Conservation (phyloP, 2,329 filamentous ascomycete species). For the Colletotrichum musicola region DNA sequence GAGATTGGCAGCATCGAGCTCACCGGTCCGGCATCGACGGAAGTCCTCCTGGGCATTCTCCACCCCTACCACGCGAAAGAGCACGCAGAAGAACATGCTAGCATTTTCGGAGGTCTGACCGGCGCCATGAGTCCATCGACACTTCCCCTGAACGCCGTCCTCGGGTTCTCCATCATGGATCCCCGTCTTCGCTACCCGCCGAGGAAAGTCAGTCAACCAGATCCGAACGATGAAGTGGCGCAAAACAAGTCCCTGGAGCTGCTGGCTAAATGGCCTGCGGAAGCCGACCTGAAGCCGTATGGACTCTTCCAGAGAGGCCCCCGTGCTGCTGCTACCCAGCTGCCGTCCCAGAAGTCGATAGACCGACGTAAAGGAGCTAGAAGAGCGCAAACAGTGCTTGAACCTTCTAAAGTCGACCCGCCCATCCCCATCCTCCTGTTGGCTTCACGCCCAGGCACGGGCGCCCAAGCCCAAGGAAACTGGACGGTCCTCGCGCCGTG, state of each 20-base stretch:
- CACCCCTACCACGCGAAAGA: conserved; percentile 59
- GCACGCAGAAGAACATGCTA: conserved; percentile 55
- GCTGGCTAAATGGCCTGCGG: conserved; percentile 77
- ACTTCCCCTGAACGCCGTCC: conserved; percentile 76
- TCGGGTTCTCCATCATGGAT: conserved; percentile 82
- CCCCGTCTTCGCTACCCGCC: conserved; percentile 85
- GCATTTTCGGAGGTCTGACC: conserved; percentile 64
- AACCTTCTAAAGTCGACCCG: conserved; percentile 72
- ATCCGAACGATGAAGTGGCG: conserved; percentile 50
- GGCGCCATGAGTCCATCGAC: conserved; percentile 76
- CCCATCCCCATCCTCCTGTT: conserved; percentile 82
- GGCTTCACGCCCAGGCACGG: conserved; percentile 64
- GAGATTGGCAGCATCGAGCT: conserved; percentile 73
- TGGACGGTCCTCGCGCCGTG: conserved; percentile 92
- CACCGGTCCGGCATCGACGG: conserved; percentile 79
- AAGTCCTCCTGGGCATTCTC: conserved; percentile 79
- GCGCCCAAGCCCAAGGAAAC: conserved; percentile 69
- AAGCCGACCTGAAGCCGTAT: conserved; percentile 60
- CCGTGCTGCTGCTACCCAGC: conserved; percentile 73
- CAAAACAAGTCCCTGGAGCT: conserved; percentile 65
- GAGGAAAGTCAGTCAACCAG: conserved; percentile 60
- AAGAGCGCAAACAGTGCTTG: conserved; percentile 72
- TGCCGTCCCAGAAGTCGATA: conserved; percentile 83
- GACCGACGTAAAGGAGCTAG: conserved; percentile 79
- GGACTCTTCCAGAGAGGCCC: conserved; percentile 76